Conservation (phyloP, 129 eudicot species). For the Kitagawia praeruptora region DNA sequence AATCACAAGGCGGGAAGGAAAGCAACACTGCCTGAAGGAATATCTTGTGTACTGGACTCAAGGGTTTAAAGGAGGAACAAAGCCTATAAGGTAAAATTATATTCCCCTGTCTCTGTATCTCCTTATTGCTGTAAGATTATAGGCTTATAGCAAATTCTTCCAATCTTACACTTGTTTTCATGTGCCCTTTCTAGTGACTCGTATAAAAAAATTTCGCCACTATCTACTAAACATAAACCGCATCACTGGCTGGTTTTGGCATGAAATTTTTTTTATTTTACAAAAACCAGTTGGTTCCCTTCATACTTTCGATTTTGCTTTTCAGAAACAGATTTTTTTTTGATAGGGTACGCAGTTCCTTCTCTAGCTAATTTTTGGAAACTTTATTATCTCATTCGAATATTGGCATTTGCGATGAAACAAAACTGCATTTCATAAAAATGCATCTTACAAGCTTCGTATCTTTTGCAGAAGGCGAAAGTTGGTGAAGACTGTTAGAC, state of each 20-base stretch:
- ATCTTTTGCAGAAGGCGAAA: neutral
- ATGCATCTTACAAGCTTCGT: neutral
- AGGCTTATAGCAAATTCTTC: neutral
- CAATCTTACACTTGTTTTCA: neutral
- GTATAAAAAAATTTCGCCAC: neutral
- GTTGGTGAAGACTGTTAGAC: neutral
- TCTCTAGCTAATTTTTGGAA: too few relatives aligned
- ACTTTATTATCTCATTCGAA: too few relatives aligned
- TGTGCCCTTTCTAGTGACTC: neutral
- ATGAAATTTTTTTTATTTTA: too few relatives aligned
- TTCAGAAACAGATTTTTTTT: too few relatives aligned
- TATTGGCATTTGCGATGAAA: too few relatives aligned
- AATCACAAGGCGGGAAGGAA: neutral
- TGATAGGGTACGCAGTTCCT: too few relatives aligned
- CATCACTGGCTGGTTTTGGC: too few relatives aligned
- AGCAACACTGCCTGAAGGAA: neutral
- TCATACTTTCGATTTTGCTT: too few relatives aligned
- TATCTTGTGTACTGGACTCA: neutral
- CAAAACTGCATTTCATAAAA: too few relatives aligned
- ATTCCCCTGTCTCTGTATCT: neutral
- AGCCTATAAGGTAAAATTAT: neutral
- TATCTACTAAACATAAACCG: too few relatives aligned
- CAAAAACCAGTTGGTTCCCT: too few relatives aligned
- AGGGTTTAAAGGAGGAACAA: neutral
- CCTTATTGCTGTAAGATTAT: slow-evolving; percentile 10